A percentile compares a stretch with the other conserved stretches of the same genome.
Evolutionary conservation across 306 rosid species (phyloP).

Genomic region (Cicer pinnatifidum): DNA sequence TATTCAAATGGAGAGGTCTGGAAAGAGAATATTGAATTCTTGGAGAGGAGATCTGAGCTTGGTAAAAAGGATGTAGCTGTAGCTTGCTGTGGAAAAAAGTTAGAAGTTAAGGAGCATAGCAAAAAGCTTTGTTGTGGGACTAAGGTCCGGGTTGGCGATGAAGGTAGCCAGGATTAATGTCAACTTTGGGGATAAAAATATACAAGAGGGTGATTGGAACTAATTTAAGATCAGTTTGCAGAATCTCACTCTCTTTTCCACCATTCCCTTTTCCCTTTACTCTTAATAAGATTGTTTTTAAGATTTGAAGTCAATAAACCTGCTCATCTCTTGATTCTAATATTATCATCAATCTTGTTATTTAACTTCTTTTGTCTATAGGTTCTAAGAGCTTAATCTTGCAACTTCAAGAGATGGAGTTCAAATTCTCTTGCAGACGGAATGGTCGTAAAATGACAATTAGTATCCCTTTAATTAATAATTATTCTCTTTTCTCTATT

Average conservation of each 20-base stretch:
- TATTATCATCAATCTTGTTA: conserved; percentile 2
- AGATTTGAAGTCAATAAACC: conserved; percentile 3
- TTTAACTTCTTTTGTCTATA: neutral
- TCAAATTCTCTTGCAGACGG: too few relatives aligned
- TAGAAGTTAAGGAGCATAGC: conserved; percentile 42
- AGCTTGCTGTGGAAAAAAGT: conserved; percentile 36
- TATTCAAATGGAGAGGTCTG: conserved; percentile 90
- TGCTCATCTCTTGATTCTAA: conserved; percentile 8
- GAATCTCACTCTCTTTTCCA: neutral
- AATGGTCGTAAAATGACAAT: too few relatives aligned
- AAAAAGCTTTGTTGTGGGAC: conserved; percentile 65
- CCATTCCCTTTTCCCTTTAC: neutral
- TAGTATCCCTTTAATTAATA: too few relatives aligned
- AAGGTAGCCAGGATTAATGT: conserved; percentile 44
- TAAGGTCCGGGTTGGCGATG: conserved; percentile 59
- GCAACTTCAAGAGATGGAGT: too few relatives aligned
- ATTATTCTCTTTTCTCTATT: too few relatives aligned
- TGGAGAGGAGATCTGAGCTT: conserved; percentile 66
- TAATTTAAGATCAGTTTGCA: neutral
- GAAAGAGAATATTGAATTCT: conserved; percentile 90
- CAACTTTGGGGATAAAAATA: conserved; percentile 17
- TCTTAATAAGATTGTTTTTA: conserved; percentile 6
- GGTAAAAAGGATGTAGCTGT: conserved; percentile 53
- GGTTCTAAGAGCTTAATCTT: too few relatives aligned
- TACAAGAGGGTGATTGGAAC: conserved; percentile 3